phyloP scores from a whole-genome alignment of 495 filamentous ascomycete genomes.

The Aspergillus steynii region DNA sequence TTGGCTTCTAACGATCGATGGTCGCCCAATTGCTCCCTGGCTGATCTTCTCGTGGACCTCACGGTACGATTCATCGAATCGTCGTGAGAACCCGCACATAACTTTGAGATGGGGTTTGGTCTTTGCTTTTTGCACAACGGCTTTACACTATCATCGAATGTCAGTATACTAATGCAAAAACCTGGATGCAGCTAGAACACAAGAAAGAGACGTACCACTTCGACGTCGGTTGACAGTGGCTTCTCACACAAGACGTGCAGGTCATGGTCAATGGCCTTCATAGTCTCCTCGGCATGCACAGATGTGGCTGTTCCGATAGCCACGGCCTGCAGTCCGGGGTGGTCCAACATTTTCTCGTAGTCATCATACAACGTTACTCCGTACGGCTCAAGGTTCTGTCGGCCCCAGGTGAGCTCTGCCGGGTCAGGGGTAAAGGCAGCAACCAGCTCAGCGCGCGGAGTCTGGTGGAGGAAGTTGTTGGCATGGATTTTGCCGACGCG shows the following conservation, averaged over 20 bases:
- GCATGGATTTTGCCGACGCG: conserved; percentile 52
- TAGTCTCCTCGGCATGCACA: conserved; percentile 49
- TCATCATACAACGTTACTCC: conserved; percentile 41
- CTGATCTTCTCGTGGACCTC: conserved; percentile 49
- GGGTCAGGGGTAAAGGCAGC: conserved; percentile 43
- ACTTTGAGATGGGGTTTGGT: conserved; percentile 47
- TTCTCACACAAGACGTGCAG: conserved; percentile 56
- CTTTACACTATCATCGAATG: conserved; percentile 15
- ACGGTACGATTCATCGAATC: conserved; percentile 56
- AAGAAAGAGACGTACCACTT: conserved; percentile 36
- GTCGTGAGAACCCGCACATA: conserved; percentile 58
- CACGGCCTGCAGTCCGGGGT: conserved; percentile 48
- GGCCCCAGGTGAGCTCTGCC: conserved; percentile 43
- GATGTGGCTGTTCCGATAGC: conserved; percentile 47
- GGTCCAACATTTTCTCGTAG: conserved; percentile 52
- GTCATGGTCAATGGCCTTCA: conserved; percentile 46
- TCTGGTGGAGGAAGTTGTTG: conserved; percentile 40
- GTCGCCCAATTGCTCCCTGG: conserved; percentile 47
- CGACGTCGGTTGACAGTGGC: conserved; percentile 41
- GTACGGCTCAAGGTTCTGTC: conserved; percentile 36
- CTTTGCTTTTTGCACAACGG: conserved; percentile 19
- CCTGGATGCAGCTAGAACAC: not conserved
- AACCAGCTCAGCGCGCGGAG: conserved; percentile 46
- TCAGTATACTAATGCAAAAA: conserved; percentile 12
- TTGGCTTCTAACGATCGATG: conserved; percentile 53